A percentile compares a stretch with the other conserved stretches of the same genome.
Conservation (phyloP, 257 asterid genomes). For the Nyctanthes arbortristis region DNA sequence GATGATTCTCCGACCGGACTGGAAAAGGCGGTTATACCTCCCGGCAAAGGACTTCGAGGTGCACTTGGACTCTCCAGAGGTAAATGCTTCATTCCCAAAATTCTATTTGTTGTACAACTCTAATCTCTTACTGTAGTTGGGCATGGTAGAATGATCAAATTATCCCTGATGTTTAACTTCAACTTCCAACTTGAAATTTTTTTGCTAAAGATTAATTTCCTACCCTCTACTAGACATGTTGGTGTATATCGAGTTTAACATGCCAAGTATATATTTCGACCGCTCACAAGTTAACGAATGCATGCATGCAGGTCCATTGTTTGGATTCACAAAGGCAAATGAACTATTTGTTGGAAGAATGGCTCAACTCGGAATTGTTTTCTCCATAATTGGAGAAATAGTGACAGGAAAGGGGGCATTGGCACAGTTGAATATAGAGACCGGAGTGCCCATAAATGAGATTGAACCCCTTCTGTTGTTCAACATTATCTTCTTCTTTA, state of each 20-base stretch:
- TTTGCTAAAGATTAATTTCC: too few relatives aligned
- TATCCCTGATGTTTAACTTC: too few relatives aligned
- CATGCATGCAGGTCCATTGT: conserved; percentile 59
- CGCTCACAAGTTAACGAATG: neutral
- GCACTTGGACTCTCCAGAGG: conserved; percentile 78
- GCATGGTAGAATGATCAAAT: neutral
- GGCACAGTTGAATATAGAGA: conserved; percentile 90
- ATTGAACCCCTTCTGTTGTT: conserved; percentile 84
- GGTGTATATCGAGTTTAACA: neutral
- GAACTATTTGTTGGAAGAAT: conserved; percentile 94
- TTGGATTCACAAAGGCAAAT: conserved; percentile 93
- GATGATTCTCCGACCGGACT: conserved; percentile 71
- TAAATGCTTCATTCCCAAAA: neutral
- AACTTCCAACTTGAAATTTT: too few relatives aligned
- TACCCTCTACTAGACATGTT: neutral
- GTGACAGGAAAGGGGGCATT: conserved; percentile 91
- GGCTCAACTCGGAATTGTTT: conserved; percentile 90
- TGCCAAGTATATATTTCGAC: neutral
- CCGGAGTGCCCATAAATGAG: conserved; percentile 84
- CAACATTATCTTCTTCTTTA: conserved; percentile 81
- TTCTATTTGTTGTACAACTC: neutral
- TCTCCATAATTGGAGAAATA: conserved; percentile 90
- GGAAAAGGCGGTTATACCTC: conserved; percentile 69
- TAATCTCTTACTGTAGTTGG: neutral
- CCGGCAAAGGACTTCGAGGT: conserved; percentile 67